Conservation (phyloP, 192 early-diverging fungal genomes). For the Entomortierella beljakovae region DNA sequence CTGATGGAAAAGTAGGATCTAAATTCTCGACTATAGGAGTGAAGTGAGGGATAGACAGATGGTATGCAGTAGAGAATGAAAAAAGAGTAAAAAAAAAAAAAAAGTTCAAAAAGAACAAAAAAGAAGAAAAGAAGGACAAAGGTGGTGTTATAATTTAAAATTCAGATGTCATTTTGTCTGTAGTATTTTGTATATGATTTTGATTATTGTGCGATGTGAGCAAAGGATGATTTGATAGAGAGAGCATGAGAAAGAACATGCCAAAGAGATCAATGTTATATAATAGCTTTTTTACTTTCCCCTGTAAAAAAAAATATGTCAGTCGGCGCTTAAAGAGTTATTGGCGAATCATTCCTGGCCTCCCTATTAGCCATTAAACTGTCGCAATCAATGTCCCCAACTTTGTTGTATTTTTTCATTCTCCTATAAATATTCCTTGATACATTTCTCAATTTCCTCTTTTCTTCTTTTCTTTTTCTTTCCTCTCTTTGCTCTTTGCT, state of each 20-base stretch:
- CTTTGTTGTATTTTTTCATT: background rate
- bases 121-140: background rate
- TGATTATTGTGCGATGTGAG: constrained; percentile 32
- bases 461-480: constrained; percentile 7
- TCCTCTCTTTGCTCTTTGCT: constrained; percentile 7
- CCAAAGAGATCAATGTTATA: too few species aligned
- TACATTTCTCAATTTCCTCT: constrained; percentile 9
- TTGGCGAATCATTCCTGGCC: constrained; percentile 2
- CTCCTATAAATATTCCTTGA: constrained; percentile 19
- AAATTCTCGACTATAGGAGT: too few species aligned
- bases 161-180: background rate
- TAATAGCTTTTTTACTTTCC: background rate
- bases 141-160: background rate
- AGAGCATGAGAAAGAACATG: background rate
- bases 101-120: too few species aligned
- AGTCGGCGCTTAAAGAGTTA: too few species aligned
- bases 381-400: constrained; percentile 3
- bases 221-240: constrained; percentile 28
- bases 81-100: background rate
- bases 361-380: background rate
- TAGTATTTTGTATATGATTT: background rate
- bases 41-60: too few species aligned
- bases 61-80: background rate
- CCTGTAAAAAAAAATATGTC: too few species aligned
- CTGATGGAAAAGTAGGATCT: too few species aligned